Evolutionary conservation across 768 basidiomycete genomes (phyloP), one percentile per base, ranked within the genome.

Genomic region (Nevesoporus exiguus): DNA sequence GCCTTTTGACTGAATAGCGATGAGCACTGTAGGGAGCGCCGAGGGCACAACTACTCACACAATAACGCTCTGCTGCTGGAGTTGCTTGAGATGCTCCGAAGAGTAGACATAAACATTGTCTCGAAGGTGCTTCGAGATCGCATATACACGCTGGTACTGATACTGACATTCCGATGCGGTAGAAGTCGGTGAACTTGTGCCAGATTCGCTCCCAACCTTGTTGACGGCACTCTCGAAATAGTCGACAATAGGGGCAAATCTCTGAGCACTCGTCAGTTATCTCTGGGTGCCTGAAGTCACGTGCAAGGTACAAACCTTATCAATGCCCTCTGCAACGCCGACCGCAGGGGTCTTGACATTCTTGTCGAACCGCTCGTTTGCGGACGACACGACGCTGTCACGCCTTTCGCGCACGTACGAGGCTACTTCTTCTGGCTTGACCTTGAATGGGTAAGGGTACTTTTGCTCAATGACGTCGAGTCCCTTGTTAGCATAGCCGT

Each of bases 381-480:
- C 83, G 30, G 67, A 64, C 15, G 79, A 73, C 7, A 80, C 76
- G 40, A 81, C 80, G 63, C 68, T 78, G 57, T 86, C 78, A 45
- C 76, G 79, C 54, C 76, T 74, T 54, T 82, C 76, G 60, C 79
- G 82, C 36, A 90, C 76, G 55, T 80, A 82, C 11, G 73, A 76
- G 29, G 75, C 75, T 21, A 93, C 80, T 3, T 91, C 88, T 61
- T 86, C 86, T 3, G 88, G 85, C 62, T 82, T 81, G 17, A 81
- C 81, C 55, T 82, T 76, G 78, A 91, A 93, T 5, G 88, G 81
- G 65, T 84, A 86, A 13, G 90, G 90, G 66, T 84, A 90, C 49
- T 81, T 80, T 50, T 79, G 76, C 74, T 90, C 78, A 50, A 91
- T 86, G 19, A 69, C 82, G 65, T 92, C 88, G 36, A 90, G 77